These are phyloP conservation scores for Vitis rupestris DNA, from an alignment of 164 flowering plant genomes.

Conservation along the genomic window DNA sequence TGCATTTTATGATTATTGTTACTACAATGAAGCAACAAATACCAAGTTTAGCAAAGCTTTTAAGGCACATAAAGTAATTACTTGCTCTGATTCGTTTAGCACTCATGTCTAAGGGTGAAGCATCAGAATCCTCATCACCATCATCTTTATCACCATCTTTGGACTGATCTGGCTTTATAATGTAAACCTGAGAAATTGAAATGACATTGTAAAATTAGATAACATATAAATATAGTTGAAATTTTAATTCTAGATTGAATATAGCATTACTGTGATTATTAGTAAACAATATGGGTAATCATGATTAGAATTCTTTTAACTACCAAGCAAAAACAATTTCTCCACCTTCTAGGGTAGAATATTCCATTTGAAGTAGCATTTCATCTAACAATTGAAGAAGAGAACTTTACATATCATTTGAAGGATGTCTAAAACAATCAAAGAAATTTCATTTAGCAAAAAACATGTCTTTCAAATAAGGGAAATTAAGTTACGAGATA, in stretches of 20 bases:
- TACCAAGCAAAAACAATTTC: no score
- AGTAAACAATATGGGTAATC: no score
- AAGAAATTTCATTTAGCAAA: no score
- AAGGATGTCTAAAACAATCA: no score
- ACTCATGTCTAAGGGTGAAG: constrained; percentile 5
- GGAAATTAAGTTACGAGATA: no score
- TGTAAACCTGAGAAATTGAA: constrained; percentile 29
- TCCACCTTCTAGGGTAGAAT: no score
- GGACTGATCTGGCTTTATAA: constrained; percentile 29
- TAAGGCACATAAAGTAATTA: not conserved
- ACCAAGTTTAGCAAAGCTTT: not conserved
- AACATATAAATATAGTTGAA: not conserved
- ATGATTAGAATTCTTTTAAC: no score
- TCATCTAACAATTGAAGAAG: no score
- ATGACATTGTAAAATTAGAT: not conserved
- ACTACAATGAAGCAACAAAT: not conserved
- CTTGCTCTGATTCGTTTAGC: constrained; percentile 19
- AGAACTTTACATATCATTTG: no score
- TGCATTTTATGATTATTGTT: not conserved
- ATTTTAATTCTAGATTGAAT: not conserved
- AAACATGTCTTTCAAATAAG: no score
- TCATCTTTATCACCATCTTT: constrained; percentile 10
- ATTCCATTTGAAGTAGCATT: no score
- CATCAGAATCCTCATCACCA: constrained; percentile 1
- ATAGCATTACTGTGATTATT: not conserved